Conservation (phyloP, 768 basidiomycete species). For the Daedaleopsis sinensis region DNA sequence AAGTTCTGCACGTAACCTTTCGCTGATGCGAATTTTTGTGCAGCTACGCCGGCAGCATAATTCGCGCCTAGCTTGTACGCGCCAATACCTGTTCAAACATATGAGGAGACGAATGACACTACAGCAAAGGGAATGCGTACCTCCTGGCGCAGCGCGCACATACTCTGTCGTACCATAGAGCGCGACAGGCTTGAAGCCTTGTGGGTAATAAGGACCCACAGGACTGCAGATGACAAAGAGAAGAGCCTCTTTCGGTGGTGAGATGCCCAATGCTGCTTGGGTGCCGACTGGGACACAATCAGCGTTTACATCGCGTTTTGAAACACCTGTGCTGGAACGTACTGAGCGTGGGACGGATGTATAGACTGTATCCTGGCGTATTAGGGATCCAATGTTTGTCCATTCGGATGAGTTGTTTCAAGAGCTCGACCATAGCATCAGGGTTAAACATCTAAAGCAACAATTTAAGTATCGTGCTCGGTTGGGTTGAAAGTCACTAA, state of each 20-base stretch:
- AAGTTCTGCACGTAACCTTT: constrained; percentile 87
- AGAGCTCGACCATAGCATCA: constrained; percentile 70
- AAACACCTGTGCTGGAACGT: neutral
- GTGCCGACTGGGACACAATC: constrained; percentile 66
- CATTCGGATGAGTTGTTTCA: constrained; percentile 82
- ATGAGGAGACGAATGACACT: neutral
- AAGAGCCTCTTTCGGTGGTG: constrained; percentile 58
- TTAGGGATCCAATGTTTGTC: constrained; percentile 93
- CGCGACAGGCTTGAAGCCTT: constrained; percentile 91
- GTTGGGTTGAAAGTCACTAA: neutral
- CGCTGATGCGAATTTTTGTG: constrained; percentile 76
- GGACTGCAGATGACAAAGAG: constrained; percentile 66
- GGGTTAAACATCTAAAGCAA: constrained; percentile 70
- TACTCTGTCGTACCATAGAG: constrained; percentile 65
- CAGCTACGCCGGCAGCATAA: constrained; percentile 86
- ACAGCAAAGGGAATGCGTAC: constrained; percentile 17
- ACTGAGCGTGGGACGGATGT: constrained; percentile 84
- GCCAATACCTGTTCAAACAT: constrained; percentile 63
- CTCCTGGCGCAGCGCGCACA: constrained; percentile 51
- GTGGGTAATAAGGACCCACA: constrained; percentile 79
- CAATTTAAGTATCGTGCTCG: neutral
- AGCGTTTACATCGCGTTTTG: neutral
- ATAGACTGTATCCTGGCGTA: constrained; percentile 86
- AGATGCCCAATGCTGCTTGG: constrained; percentile 52
- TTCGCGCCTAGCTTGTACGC: constrained; percentile 87